Percentiles rank a stretch among this genome's conserved stretches.
phyloP scores from a whole-genome alignment of 192 early-diverging fungal genomes.

The Entrophospora sp. region DNA sequence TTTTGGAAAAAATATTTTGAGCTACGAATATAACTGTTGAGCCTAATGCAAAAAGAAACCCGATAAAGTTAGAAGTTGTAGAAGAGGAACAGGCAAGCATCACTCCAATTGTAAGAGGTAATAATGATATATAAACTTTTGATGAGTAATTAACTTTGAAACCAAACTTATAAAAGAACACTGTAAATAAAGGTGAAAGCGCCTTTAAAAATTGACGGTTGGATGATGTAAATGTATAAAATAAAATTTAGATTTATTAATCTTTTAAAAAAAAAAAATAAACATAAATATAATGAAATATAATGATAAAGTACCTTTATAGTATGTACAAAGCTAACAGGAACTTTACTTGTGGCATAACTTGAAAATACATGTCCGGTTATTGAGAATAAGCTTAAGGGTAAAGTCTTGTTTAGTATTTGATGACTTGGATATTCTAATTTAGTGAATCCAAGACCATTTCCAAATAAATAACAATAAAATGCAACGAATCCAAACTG shows the following conservation, averaged over 20 bases:
- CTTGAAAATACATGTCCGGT: conserved; percentile 75
- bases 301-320: conserved; percentile 69
- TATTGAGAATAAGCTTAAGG: conserved; percentile 73
- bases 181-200: conserved; percentile 80
- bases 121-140: conserved; percentile 67
- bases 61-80: conserved; percentile 59
- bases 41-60: conserved; percentile 63
- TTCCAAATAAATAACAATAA: conserved; percentile 43
- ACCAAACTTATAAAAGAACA: conserved; percentile 62
- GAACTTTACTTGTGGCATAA: conserved; percentile 66
- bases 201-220: conserved; percentile 45
- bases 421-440: conserved; percentile 45
- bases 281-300: not conserved
- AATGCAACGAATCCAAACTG: conserved; percentile 75
- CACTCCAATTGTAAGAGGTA: conserved; percentile 79
- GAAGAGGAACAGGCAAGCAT: conserved; percentile 78
- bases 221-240: too few relatives aligned
- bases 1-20: conserved; percentile 84
- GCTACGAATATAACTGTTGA: conserved; percentile 77
- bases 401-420: conserved; percentile 55
- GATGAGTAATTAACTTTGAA: conserved; percentile 57
- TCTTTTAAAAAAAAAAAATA: not conserved
- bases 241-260: too few relatives aligned
- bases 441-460: conserved; percentile 35
- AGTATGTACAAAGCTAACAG: conserved; percentile 80